Percentiles rank a stretch among this genome's conserved stretches.
Conservation (phyloP, 352 stramenopile species). For the Blastocystis sp. region DNA sequence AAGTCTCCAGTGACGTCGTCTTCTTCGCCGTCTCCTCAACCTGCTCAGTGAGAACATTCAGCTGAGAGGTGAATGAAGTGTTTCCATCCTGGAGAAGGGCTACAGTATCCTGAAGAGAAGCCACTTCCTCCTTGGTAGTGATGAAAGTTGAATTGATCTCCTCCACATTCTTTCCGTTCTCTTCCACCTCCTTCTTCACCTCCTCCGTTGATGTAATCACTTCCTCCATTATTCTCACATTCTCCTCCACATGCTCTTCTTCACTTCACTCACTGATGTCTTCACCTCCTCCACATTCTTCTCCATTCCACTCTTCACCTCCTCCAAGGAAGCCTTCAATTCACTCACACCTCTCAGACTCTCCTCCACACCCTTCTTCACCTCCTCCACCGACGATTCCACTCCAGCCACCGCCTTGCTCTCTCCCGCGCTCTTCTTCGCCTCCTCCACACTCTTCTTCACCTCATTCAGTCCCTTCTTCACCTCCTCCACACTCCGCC, state of each 20-base stretch:
- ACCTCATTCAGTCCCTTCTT: not conserved
- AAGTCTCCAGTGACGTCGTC: not conserved
- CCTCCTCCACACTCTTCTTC: not conserved
- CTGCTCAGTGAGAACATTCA: not conserved
- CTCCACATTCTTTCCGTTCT: not conserved
- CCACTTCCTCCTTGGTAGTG: not conserved
- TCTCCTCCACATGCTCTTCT: not conserved
- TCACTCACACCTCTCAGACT: not conserved
- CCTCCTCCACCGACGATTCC: not conserved
- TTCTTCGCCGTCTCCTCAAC: not conserved
- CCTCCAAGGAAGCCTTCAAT: not conserved
- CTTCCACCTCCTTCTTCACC: not conserved
- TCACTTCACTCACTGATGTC: not conserved
- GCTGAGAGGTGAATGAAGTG: not conserved
- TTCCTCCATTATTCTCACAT: not conserved
- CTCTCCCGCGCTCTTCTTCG: not conserved
- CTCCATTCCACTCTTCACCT: not conserved
- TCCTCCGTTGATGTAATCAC: not conserved
- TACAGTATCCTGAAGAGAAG: not conserved
- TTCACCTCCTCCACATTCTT: not conserved
- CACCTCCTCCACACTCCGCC: not conserved
- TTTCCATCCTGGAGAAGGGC: not conserved
- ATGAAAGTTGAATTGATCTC: not conserved
- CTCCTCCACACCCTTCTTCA: not conserved
- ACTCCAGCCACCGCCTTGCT: not conserved